Conservation (phyloP, 306 rosid species). For the Medicago arabica region DNA sequence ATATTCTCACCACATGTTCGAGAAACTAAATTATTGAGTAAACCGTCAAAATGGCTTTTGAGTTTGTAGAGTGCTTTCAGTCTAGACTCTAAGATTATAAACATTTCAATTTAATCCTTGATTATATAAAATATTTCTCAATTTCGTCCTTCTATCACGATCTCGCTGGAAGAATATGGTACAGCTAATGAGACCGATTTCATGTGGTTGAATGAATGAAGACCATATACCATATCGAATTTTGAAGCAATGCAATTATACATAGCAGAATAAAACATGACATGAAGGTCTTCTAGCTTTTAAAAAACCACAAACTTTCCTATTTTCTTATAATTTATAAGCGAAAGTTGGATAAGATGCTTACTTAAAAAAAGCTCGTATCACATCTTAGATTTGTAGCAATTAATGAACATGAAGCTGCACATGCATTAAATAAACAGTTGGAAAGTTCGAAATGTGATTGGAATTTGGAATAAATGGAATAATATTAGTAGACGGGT, state of each 20-base stretch:
- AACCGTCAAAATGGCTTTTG: too few species aligned
- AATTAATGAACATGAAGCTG: slow-evolving; percentile 29
- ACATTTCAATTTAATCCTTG: too few species aligned
- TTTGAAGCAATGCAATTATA: background rate
- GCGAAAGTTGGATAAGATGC: slow-evolving; percentile 30
- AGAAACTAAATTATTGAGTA: too few species aligned
- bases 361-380: slow-evolving; percentile 6
- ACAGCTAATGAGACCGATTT: slow-evolving; percentile 13
- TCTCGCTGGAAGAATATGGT: background rate
- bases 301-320: background rate
- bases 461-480: slow-evolving; percentile 35
- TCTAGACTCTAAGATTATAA: too few species aligned
- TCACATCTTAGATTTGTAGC: slow-evolving; percentile 5
- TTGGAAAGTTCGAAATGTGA: slow-evolving; percentile 43
- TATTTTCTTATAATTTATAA: background rate
- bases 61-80: too few species aligned
- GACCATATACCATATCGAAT: background rate
- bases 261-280: slow-evolving; percentile 10
- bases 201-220: slow-evolving; percentile 1
- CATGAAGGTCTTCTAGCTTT: background rate
- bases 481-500: slow-evolving; percentile 15
- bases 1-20: too few species aligned
- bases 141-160: too few species aligned
- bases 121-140: too few species aligned
- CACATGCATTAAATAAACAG: slow-evolving; percentile 27